Conservation (phyloP, 805 yeast species). For the Citeromyces matritensis region DNA sequence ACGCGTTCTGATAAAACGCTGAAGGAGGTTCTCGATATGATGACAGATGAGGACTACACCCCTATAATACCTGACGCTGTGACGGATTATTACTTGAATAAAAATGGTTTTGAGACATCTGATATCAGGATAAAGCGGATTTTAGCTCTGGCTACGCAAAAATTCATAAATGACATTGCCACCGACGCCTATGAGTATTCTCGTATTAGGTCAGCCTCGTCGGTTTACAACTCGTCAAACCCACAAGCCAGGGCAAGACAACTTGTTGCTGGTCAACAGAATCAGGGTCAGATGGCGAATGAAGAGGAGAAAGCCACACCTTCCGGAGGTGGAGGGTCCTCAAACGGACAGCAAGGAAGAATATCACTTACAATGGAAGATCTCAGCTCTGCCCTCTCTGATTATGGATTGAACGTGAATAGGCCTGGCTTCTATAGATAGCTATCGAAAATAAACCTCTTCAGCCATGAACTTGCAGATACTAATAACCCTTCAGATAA, state of each 20-base stretch:
- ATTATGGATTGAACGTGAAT: slow-evolving; percentile 66
- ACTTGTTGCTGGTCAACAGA: slow-evolving; percentile 48
- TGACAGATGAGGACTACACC: slow-evolving; percentile 90
- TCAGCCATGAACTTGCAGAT: too few relatives aligned
- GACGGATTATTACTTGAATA: slow-evolving; percentile 78
- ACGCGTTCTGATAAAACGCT: slow-evolving; percentile 71
- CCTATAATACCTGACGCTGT: slow-evolving; percentile 97
- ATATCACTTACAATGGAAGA: slow-evolving; percentile 89
- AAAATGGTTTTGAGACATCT: slow-evolving; percentile 71
- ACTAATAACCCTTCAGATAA: too few relatives aligned
- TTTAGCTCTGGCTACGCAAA: slow-evolving; percentile 90
- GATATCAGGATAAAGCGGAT: slow-evolving; percentile 71
- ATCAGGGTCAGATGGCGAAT: slow-evolving; percentile 6
- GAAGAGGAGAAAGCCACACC: slow-evolving; percentile 1
- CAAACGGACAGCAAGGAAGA: slow-evolving; percentile 22
- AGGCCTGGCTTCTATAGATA: slow-evolving; percentile 86
- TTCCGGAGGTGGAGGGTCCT: slow-evolving; percentile 4
- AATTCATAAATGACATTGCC: slow-evolving; percentile 86
- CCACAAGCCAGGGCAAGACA: slow-evolving; percentile 81
- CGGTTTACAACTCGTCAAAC: slow-evolving; percentile 74
- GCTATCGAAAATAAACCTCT: too few relatives aligned
- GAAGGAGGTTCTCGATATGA: slow-evolving; percentile 69
- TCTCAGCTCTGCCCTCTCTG: slow-evolving; percentile 80
- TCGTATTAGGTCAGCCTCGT: slow-evolving; percentile 74
- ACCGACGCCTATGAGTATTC: slow-evolving; percentile 95